Conservation (phyloP, 106 monocot species). For the Dendrobium huoshanense region DNA sequence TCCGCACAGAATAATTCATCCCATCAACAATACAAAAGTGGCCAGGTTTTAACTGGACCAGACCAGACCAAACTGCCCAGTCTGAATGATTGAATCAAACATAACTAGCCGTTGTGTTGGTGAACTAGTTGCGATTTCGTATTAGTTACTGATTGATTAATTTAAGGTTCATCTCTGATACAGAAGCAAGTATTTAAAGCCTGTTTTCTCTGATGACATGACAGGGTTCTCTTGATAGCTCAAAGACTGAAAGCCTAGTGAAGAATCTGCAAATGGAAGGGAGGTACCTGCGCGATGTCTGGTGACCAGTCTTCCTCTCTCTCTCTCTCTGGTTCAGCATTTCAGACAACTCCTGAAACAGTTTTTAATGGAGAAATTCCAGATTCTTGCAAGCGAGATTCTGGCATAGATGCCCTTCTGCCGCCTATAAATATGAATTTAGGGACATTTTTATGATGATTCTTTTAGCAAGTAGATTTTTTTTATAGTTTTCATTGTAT, state of each 20-base stretch:
- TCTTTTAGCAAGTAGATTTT: background rate
- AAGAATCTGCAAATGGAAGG: constrained; percentile 93
- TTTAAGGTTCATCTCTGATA: background rate
- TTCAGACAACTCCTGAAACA: background rate
- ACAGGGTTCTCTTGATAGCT: constrained; percentile 79
- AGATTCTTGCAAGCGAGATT: background rate
- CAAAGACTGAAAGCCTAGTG: constrained; percentile 78
- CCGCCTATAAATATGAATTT: background rate
- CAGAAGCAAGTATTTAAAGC: background rate
- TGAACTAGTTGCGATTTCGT: too few relatives aligned
- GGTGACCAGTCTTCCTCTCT: constrained; percentile 29
- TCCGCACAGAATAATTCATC: too few relatives aligned
- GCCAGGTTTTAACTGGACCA: too few relatives aligned
- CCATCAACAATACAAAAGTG: too few relatives aligned
- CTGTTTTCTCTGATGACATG: background rate
- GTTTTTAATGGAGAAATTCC: background rate
- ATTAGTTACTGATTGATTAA: too few relatives aligned
- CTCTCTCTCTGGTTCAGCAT: background rate
- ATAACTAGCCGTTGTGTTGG: too few relatives aligned
- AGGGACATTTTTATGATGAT: constrained; percentile 1
- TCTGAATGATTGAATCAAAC: too few relatives aligned
- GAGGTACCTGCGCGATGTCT: constrained; percentile 92
- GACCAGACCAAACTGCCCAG: too few relatives aligned
- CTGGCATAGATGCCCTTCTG: background rate
- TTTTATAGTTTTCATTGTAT: background rate